A percentile compares a stretch with the other conserved stretches of the same genome.
phyloP scores from a whole-genome alignment of 2,329 filamentous ascomycete species.

The Verticillium dahliae region DNA sequence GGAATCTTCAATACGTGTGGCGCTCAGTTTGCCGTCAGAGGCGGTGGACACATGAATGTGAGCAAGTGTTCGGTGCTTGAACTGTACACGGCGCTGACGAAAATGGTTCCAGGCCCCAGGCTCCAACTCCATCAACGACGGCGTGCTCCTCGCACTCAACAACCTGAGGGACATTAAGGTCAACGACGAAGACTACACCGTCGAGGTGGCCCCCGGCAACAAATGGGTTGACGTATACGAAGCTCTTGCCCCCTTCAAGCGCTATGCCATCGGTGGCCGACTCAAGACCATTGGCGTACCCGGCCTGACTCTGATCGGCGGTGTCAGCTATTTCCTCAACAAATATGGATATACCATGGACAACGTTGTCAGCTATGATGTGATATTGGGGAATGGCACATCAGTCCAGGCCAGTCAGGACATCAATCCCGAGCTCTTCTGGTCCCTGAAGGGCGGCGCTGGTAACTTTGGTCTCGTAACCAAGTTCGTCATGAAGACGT shows the following conservation, averaged over 20 bases:
- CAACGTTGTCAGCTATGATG: slow-evolving; percentile 17
- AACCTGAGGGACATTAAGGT: slow-evolving; percentile 9
- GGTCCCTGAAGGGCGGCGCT: slow-evolving; percentile 19
- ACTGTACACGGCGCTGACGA: neutral
- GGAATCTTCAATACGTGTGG: slow-evolving; percentile 6
- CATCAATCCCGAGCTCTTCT: slow-evolving; percentile 19
- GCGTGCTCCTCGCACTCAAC: slow-evolving; percentile 15
- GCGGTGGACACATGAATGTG: slow-evolving; percentile 17
- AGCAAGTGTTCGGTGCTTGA: neutral
- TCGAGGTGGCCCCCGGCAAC: slow-evolving; percentile 14
- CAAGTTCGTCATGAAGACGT: slow-evolving; percentile 16
- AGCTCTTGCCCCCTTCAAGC: slow-evolving; percentile 13
- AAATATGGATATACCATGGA: slow-evolving; percentile 19
- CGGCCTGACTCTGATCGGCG: slow-evolving; percentile 20
- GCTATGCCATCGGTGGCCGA: slow-evolving; percentile 20
- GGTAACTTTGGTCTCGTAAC: slow-evolving; percentile 19
- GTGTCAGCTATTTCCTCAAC: slow-evolving; percentile 19
- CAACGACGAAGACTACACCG: slow-evolving; percentile 4
- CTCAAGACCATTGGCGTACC: slow-evolving; percentile 19
- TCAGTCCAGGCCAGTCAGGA: slow-evolving; percentile 12
- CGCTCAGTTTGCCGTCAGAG: slow-evolving; percentile 17
- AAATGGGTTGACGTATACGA: slow-evolving; percentile 20
- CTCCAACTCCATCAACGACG: slow-evolving; percentile 16
- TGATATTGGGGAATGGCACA: slow-evolving; percentile 19
- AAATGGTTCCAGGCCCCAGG: slow-evolving; percentile 11